Percentiles rank a stretch among this genome's conserved stretches.
Evolutionary conservation across 176 grass and related monocot genomes (phyloP).

Genomic region (Lolium perenne): DNA sequence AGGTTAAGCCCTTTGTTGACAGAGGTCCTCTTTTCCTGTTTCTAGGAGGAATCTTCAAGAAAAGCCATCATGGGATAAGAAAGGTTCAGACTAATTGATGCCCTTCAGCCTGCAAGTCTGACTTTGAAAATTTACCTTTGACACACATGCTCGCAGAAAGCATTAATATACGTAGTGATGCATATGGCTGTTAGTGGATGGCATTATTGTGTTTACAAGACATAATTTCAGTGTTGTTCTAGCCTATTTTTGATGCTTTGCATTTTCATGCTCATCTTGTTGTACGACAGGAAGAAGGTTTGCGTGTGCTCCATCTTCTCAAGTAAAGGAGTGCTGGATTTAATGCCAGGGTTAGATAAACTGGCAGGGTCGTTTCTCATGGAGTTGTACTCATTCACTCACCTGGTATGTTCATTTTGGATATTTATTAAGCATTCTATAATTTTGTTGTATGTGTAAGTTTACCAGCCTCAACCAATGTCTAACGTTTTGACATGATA

Average conservation of each 20-base stretch:
- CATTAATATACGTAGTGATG: no score
- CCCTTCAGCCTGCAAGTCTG: no score
- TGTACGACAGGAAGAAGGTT: constrained; percentile 55
- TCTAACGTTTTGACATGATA: not conserved
- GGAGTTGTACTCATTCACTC: constrained; percentile 61
- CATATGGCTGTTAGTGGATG: no score
- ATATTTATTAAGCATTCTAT: not conserved
- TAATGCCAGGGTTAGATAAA: constrained; percentile 53
- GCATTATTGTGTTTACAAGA: no score
- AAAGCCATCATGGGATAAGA: no score
- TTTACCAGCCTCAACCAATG: not conserved
- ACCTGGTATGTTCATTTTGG: constrained; percentile 41
- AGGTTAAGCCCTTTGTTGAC: no score
- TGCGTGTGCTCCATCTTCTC: not conserved
- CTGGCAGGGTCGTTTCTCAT: constrained; percentile 64
- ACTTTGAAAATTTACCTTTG: no score
- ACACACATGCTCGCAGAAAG: no score
- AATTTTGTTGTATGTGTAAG: not conserved
- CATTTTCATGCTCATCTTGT: constrained; percentile 21
- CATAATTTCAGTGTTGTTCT: no score
- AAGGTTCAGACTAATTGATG: no score
- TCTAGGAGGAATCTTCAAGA: no score
- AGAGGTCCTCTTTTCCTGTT: no score
- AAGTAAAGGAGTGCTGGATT: constrained; percentile 49
- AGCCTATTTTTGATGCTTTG: constrained; percentile 12